Percentiles rank a stretch among this genome's conserved stretches.
phyloP scores from a whole-genome alignment of 108 stramenopile species.

The Skeletonema potamos region DNA sequence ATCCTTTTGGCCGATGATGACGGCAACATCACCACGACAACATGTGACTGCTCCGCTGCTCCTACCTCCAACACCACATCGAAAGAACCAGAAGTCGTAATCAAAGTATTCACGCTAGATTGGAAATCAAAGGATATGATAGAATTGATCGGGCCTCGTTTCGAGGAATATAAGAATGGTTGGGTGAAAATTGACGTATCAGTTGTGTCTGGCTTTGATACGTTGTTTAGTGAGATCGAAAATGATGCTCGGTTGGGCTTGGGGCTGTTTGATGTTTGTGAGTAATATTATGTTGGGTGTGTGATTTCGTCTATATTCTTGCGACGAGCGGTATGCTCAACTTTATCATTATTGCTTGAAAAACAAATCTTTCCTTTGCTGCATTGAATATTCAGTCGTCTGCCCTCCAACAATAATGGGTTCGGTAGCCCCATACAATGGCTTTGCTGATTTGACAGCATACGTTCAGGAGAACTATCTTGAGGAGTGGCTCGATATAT shows the following conservation, averaged over 20 bases:
- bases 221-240: constrained; percentile 5
- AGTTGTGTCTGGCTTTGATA: not conserved
- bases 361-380: not conserved
- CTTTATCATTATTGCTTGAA: too few species aligned
- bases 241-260: constrained; percentile 18
- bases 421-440: constrained; percentile 13
- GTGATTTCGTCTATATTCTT: not conserved
- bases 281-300: not conserved
- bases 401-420: constrained; percentile 27
- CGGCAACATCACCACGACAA: not conserved
- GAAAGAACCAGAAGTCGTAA: not conserved
- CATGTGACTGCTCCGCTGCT: not conserved
- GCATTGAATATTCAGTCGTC: constrained; percentile 16
- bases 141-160: not conserved
- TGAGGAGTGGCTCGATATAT: constrained; percentile 32
- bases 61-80: not conserved
- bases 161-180: constrained; percentile 1
- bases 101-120: not conserved
- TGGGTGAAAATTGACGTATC: not conserved
- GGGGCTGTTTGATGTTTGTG: constrained; percentile 25
- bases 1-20: too few species aligned
- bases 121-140: not conserved
- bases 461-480: constrained; percentile 5
- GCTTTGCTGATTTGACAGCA: constrained; percentile 21
- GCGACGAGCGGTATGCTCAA: not conserved